phyloP scores from a whole-genome alignment of 495 filamentous ascomycete species.

The Neohortaea acidophila region DNA sequence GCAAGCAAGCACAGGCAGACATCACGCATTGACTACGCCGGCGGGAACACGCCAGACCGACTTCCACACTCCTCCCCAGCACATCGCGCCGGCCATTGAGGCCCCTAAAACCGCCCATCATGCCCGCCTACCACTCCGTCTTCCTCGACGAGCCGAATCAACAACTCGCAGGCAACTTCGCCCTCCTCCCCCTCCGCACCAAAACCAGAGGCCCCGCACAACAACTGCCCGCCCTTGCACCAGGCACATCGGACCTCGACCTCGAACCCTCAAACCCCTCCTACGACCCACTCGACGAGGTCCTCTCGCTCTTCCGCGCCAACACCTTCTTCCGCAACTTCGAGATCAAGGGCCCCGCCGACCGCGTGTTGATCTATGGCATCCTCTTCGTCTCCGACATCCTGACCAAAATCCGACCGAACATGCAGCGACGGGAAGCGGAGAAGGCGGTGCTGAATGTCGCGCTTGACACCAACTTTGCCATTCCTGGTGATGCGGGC shows the following conservation, averaged over 20 bases:
- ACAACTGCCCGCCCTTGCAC: constrained; percentile 57
- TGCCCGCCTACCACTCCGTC: constrained; percentile 50
- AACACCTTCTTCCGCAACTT: constrained; percentile 99
- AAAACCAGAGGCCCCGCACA: constrained; percentile 83
- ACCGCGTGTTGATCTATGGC: constrained; percentile 88
- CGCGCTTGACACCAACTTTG: constrained; percentile 75
- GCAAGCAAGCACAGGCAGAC: too few species aligned
- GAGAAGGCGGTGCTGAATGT: constrained; percentile 42
- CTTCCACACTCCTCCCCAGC: too few species aligned
- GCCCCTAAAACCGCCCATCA: too few species aligned
- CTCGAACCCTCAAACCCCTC: constrained; percentile 72
- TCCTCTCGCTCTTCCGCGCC: constrained; percentile 81
- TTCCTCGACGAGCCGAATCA: constrained; percentile 70
- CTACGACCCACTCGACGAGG: constrained; percentile 92
- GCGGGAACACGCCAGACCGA: too few species aligned
- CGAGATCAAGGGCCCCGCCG: constrained; percentile 93
- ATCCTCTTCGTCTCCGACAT: constrained; percentile 87
- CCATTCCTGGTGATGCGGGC: constrained; percentile 81
- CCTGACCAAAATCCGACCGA: constrained; percentile 66
- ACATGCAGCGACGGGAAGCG: constrained; percentile 37
- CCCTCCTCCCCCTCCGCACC: constrained; percentile 84
- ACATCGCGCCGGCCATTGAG: too few species aligned
- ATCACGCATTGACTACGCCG: too few species aligned
- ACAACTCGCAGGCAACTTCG: constrained; percentile 69
- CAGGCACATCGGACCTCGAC: constrained; percentile 49